phyloP scores from a whole-genome alignment of 768 basidiomycete genomes.

The Kwoniella pini region DNA sequence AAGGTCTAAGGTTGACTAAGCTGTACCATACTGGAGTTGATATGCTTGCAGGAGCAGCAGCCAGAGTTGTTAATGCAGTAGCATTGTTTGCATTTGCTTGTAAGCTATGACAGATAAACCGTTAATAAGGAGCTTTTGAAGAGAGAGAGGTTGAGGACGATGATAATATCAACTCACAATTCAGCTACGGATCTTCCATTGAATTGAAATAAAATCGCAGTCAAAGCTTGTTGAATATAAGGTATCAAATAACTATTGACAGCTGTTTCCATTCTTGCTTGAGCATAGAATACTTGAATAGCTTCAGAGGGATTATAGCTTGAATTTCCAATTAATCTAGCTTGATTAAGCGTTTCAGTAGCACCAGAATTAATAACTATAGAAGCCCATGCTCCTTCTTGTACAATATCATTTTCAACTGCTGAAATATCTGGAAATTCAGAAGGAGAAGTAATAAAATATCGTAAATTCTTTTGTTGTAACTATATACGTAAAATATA shows the following conservation, averaged over 20 bases:
- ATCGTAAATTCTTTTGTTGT: conserved; percentile 40
- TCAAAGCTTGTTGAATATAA: conserved; percentile 43
- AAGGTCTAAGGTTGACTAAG: conserved; percentile 57
- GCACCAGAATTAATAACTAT: conserved; percentile 58
- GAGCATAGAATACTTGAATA: conserved; percentile 58
- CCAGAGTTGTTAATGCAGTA: conserved; percentile 56
- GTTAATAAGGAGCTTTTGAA: too few relatives aligned
- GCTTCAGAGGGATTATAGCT: conserved; percentile 55
- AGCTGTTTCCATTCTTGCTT: conserved; percentile 58
- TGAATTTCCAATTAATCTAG: conserved; percentile 56
- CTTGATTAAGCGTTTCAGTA: conserved; percentile 48
- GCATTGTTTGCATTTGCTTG: conserved; percentile 49
- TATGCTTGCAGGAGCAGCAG: conserved; percentile 57
- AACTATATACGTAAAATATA: conserved; percentile 11
- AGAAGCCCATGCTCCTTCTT: conserved; percentile 58
- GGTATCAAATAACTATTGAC: conserved; percentile 57
- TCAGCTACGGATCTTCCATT: conserved; percentile 31
- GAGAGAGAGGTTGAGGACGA: too few relatives aligned
- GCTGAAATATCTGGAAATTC: conserved; percentile 46
- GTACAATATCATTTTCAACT: conserved; percentile 53
- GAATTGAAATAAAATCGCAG: conserved; percentile 25
- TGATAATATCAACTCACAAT: conserved; percentile 50
- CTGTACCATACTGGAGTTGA: conserved; percentile 52
- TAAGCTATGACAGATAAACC: conserved; percentile 25
- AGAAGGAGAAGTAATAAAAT: conserved; percentile 35